phyloP scores from a whole-genome alignment of 345 rosid genomes.

The Salix viminalis region DNA sequence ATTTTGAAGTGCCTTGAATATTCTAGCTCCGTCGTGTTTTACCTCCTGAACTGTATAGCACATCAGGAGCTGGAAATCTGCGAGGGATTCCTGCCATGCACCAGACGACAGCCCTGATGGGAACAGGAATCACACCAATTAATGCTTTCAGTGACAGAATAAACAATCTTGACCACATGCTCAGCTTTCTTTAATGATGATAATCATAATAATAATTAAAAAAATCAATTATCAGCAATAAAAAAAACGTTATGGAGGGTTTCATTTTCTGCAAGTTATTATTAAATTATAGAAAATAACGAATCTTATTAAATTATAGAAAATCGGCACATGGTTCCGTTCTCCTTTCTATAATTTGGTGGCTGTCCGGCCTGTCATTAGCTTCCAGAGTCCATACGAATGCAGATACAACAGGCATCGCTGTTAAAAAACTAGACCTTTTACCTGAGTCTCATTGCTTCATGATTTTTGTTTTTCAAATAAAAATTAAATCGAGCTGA shows the following conservation, averaged over 20 bases:
- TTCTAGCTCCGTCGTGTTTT: neutral
- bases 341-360: too few relatives aligned
- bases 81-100: neutral
- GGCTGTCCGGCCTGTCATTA: neutral
- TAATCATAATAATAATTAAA: too few relatives aligned
- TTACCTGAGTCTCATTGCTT: too few relatives aligned
- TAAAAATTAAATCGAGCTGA: too few relatives aligned
- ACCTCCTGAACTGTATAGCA: neutral
- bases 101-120: neutral
- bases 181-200: neutral
- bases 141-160: neutral
- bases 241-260: too few relatives aligned
- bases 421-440: too few relatives aligned
- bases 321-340: too few relatives aligned
- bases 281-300: too few relatives aligned
- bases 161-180: neutral
- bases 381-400: neutral
- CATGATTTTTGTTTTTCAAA: too few relatives aligned
- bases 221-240: too few relatives aligned
- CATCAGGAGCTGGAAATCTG: neutral
- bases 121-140: neutral
- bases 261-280: too few relatives aligned
- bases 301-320: too few relatives aligned
- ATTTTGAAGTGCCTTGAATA: neutral
- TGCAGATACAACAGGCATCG: neutral